phyloP scores from a whole-genome alignment of 805 yeast genomes.

The Brettanomyces nanus region DNA sequence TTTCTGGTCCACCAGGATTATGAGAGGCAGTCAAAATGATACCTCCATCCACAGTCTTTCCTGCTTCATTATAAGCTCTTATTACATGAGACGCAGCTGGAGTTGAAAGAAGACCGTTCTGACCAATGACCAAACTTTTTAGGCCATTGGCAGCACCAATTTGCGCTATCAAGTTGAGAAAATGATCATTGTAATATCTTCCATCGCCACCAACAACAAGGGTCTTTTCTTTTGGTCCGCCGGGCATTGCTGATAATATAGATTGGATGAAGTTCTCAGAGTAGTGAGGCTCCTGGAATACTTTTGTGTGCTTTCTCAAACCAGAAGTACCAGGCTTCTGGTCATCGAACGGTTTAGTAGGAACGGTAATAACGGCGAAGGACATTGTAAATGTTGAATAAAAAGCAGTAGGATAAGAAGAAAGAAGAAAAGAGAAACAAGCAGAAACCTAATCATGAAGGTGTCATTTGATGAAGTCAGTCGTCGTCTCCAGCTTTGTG shows the following conservation, averaged over 20 bases:
- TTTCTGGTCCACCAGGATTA: constrained; percentile 93
- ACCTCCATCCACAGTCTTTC: constrained; percentile 73
- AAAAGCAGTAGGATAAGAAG: too few relatives aligned
- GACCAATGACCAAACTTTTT: constrained; percentile 75
- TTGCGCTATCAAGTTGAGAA: constrained; percentile 71
- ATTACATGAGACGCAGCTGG: constrained; percentile 96
- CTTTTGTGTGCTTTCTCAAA: constrained; percentile 80
- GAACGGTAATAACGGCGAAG: constrained; percentile 24
- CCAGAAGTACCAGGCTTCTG: constrained; percentile 99
- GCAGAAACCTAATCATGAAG: too few relatives aligned
- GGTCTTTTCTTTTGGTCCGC: constrained; percentile 66
- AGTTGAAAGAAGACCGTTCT: constrained; percentile 81
- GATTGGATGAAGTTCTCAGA: constrained; percentile 94
- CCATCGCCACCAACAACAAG: constrained; percentile 97
- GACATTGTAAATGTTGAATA: too few relatives aligned
- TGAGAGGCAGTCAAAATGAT: constrained; percentile 94
- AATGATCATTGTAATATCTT: constrained; percentile 77
- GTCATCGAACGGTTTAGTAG: constrained; percentile 73
- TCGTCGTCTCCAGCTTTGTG: too few relatives aligned
- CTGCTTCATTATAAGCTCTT: constrained; percentile 42
- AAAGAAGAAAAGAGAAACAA: too few relatives aligned
- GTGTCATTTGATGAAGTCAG: too few relatives aligned
- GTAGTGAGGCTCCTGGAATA: constrained; percentile 70
- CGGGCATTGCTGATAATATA: constrained; percentile 79
- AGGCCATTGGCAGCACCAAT: constrained; percentile 93